phyloP scores from a whole-genome alignment of 495 filamentous ascomycete genomes.

The Podospora tetraspora region DNA sequence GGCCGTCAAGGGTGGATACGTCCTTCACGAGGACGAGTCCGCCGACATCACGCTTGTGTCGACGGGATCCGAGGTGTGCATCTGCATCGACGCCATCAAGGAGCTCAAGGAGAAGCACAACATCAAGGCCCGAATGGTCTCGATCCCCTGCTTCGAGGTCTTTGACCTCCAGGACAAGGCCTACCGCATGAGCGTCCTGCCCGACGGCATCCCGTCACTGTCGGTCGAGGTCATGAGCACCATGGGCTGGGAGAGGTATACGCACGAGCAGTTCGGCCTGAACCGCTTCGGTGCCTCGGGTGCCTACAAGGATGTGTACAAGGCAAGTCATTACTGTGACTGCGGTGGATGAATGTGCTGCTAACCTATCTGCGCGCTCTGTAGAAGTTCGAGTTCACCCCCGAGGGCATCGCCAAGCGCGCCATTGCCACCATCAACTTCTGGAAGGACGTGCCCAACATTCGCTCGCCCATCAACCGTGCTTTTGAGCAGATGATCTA shows the following conservation, averaged over 20 bases:
- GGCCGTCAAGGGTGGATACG: slow-evolving; percentile 92
- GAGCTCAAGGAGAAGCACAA: slow-evolving; percentile 85
- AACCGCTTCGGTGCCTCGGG: slow-evolving; percentile 97
- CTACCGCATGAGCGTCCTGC: slow-evolving; percentile 84
- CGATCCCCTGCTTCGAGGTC: slow-evolving; percentile 94
- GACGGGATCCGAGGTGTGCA: slow-evolving; percentile 92
- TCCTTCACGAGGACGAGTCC: slow-evolving; percentile 73
- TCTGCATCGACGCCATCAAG: slow-evolving; percentile 87
- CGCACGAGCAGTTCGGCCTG: slow-evolving; percentile 97
- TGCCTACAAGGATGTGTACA: slow-evolving; percentile 96
- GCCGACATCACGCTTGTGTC: slow-evolving; percentile 88
- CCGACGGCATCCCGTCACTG: slow-evolving; percentile 89
- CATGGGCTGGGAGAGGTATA: slow-evolving; percentile 93
- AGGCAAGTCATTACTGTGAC: slow-evolving; percentile 51
- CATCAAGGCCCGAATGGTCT: slow-evolving; percentile 87
- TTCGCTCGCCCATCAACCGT: slow-evolving; percentile 93
- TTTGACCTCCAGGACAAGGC: slow-evolving; percentile 93
- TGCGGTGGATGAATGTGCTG: background rate
- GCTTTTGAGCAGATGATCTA: slow-evolving; percentile 85
- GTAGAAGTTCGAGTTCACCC: slow-evolving; percentile 98
- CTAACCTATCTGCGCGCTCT: slow-evolving; percentile 20
- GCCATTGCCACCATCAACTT: slow-evolving; percentile 86
- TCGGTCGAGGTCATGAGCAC: slow-evolving; percentile 94
- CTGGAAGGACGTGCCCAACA: slow-evolving; percentile 85
- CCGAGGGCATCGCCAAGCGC: slow-evolving; percentile 93